Evolutionary conservation across 2,329 filamentous ascomycete species (phyloP), one percentile per base, ranked within the genome.

Genomic region (Pestalotiopsis sp.): DNA sequence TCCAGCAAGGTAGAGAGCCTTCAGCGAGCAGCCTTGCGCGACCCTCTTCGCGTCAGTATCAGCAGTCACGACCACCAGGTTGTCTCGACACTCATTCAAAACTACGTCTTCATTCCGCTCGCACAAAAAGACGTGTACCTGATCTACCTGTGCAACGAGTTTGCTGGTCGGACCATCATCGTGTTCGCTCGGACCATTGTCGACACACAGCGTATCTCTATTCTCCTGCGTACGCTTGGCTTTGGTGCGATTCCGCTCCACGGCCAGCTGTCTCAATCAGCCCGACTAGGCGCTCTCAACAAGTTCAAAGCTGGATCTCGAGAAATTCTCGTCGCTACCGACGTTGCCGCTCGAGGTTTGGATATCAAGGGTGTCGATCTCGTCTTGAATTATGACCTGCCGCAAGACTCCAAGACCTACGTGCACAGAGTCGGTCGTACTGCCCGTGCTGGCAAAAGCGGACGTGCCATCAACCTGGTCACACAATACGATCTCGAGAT

Each of bases 221-320:
- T 97, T 75, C 81, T 99, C 17, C 87, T 98, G 2, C 90, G 95
- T 63, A 87, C 91, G 0, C 88, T 99, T 3, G 95, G 95, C 36
- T 96, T 98, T 77, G 91, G 92, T 55, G 95, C 95, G 3, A 96
- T 98, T 69, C 95, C 96, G 0, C 87, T 99, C 0, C 95, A 99
- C 80, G 96, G 95, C 9, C 93, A 97, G 77, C 88, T 99, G 64
- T 94, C 91, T 1, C 96, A 99, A 79, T 93, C 93, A 1, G 88
- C 93, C 17, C 93, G 96, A 73, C 83, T 98, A 0, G 95, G 94
- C 6, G 93, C 96, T 0, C 85, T 99, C 9, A 93, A 92, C 78
- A 98, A 98, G 79, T 98, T 99, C 86, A 91, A 92, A 67, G 86
- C 92, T 3, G 90, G 91, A 7, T 89, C 87, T n/a, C 87, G 94